Evolutionary conservation across 140 eudicot species (phyloP).

Genomic region (Anethum foeniculum): DNA sequence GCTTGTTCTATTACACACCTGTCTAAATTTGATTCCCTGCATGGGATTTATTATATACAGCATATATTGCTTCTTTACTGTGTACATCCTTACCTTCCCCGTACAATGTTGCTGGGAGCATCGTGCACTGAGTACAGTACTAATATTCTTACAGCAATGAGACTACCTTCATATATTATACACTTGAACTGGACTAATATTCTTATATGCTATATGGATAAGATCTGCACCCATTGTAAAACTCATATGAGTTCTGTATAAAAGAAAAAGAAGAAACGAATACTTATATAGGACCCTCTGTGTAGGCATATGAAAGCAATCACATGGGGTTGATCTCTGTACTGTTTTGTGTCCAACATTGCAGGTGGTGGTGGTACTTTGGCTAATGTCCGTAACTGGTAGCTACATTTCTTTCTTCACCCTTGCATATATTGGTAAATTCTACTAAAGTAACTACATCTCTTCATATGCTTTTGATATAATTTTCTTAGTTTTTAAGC

Average conservation of each 20-base stretch:
- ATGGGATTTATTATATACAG: background rate
- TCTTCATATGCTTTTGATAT: conserved; percentile 5
- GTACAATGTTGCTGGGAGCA: background rate
- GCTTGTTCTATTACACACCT: background rate
- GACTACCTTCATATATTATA: background rate
- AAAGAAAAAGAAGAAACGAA: background rate
- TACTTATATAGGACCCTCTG: background rate
- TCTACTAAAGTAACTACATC: background rate
- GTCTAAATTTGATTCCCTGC: background rate
- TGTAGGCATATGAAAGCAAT: conserved; percentile 10
- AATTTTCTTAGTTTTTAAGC: background rate
- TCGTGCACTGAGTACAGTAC: background rate
- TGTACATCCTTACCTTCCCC: background rate
- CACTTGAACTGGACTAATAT: background rate
- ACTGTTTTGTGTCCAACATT: conserved; percentile 15
- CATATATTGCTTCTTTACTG: background rate
- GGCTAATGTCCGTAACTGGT: conserved; percentile 90
- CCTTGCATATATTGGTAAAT: conserved; percentile 78
- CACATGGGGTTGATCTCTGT: background rate
- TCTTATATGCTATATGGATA: background rate
- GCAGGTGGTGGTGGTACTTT: conserved; percentile 81
- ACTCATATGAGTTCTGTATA: background rate
- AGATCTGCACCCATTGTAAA: background rate
- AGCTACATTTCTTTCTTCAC: conserved; percentile 78
- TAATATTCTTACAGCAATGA: background rate